These are phyloP conservation scores for Trichoderma pleuroti DNA, from an alignment of 2,329 filamentous ascomycete genomes.

Conservation along the genomic window DNA sequence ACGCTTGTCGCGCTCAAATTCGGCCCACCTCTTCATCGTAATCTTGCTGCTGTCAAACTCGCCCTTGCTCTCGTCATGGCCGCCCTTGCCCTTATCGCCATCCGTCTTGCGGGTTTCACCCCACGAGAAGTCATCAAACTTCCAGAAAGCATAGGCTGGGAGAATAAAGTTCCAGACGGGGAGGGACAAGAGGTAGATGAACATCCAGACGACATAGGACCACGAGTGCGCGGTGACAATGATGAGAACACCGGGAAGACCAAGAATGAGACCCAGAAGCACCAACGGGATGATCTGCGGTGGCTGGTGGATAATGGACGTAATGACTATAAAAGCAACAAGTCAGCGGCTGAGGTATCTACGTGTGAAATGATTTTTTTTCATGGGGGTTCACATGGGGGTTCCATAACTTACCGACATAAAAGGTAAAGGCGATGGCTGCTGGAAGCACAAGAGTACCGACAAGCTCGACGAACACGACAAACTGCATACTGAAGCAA, in stretches of 20 bases:
- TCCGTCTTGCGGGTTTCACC: slow-evolving; percentile 95
- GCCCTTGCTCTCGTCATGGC: slow-evolving; percentile 80
- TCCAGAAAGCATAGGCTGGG: slow-evolving; percentile 95
- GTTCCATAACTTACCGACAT: slow-evolving; percentile 67
- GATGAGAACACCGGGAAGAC: slow-evolving; percentile 87
- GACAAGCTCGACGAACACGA: slow-evolving; percentile 91
- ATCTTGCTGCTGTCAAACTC: slow-evolving; percentile 99
- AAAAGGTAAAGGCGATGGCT: slow-evolving; percentile 95
- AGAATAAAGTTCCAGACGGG: slow-evolving; percentile 98
- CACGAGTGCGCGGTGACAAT: slow-evolving; percentile 88
- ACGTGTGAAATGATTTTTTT: not conserved
- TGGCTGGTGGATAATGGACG: slow-evolving; percentile 72
- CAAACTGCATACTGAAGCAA: slow-evolving; percentile 99
- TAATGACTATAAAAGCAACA: slow-evolving; percentile 58
- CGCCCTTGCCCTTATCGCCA: slow-evolving; percentile 84
- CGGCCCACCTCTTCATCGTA: slow-evolving; percentile 97
- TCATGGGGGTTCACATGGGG: too few species aligned
- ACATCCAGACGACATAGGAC: slow-evolving; percentile 94
- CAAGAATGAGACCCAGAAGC: slow-evolving; percentile 83
- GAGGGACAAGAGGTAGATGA: slow-evolving; percentile 88
- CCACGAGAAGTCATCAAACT: slow-evolving; percentile 99
- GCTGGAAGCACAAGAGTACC: slow-evolving; percentile 93
- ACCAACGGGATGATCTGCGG: slow-evolving; percentile 88
- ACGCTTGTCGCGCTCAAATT: slow-evolving; percentile 75
- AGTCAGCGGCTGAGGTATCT: not conserved